Evolutionary conservation across 1,284 basidiomycete genomes (phyloP).

Genomic region (Neolentinus lepideus): DNA sequence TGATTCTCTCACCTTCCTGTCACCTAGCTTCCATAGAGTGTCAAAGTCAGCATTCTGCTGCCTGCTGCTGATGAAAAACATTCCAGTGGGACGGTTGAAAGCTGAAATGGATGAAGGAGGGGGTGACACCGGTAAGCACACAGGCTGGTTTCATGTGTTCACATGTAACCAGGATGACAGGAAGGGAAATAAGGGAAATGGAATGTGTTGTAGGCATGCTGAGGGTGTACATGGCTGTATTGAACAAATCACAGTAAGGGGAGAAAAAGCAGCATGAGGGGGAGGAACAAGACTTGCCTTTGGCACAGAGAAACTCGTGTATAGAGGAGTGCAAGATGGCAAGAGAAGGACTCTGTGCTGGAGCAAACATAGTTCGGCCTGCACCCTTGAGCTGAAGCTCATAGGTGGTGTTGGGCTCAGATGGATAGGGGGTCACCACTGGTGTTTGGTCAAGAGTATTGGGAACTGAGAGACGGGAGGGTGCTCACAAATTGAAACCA

Average conservation of each 20-base stretch:
- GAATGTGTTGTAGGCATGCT: too few relatives aligned
- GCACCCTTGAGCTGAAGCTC: slow-evolving; percentile 95
- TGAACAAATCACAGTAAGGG: too few relatives aligned
- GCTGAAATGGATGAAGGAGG: slow-evolving; percentile 89
- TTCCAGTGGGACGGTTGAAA: too few relatives aligned
- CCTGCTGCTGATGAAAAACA: too few relatives aligned
- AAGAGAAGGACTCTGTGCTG: slow-evolving; percentile 84
- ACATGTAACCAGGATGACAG: slow-evolving; percentile 68
- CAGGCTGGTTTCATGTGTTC: slow-evolving; percentile 80
- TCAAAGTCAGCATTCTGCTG: too few relatives aligned
- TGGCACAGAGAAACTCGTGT: slow-evolving; percentile 84
- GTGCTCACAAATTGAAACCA: slow-evolving; percentile 64
- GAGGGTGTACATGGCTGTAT: slow-evolving; percentile 78
- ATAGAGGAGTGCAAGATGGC: slow-evolving; percentile 90
- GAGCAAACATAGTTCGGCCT: slow-evolving; percentile 91
- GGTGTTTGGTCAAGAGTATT: neutral
- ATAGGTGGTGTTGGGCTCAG: slow-evolving; percentile 46
- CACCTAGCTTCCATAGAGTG: too few relatives aligned
- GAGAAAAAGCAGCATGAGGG: neutral
- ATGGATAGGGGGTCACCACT: slow-evolving; percentile 75
- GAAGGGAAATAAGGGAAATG: slow-evolving; percentile 75
- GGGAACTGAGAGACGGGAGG: neutral
- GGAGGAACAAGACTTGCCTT: slow-evolving; percentile 44
- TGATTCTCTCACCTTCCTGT: neutral
- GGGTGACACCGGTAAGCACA: slow-evolving; percentile 79